A percentile compares a stretch with the other conserved stretches of the same genome.
Conservation (phyloP, 768 basidiomycete species). For the Phylloporus sp. region DNA sequence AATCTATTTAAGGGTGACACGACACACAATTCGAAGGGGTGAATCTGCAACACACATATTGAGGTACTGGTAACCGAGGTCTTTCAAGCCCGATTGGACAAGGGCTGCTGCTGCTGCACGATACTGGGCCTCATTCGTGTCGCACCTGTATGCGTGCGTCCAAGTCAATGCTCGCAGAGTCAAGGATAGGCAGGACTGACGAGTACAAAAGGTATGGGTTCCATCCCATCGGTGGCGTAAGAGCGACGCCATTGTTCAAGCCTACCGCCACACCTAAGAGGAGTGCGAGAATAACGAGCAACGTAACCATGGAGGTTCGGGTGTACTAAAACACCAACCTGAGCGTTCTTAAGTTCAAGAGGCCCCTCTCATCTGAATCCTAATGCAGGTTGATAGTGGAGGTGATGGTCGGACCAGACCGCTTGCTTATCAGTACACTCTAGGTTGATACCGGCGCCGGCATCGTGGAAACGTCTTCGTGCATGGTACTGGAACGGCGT, state of each 20-base stretch:
- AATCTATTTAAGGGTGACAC: background rate
- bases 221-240: slow-evolving; percentile 15
- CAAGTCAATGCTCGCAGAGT: background rate
- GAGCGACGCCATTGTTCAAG: slow-evolving; percentile 11
- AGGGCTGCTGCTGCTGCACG: slow-evolving; percentile 5
- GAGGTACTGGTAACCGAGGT: slow-evolving; percentile 7
- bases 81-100: background rate
- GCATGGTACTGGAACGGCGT: no score
- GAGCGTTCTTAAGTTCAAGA: no score
- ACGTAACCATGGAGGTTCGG: no score
- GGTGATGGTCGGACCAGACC: no score
- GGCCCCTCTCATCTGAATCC: no score
- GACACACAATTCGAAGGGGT: background rate
- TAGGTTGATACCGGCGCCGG: no score
- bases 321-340: no score
- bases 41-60: slow-evolving; percentile 7
- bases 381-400: no score
- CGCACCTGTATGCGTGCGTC: slow-evolving; percentile 2
- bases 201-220: slow-evolving; percentile 12
- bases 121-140: slow-evolving; percentile 6
- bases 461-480: no score
- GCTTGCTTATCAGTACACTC: no score
- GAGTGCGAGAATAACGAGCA: background rate
- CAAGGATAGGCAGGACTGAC: background rate
- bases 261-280: background rate